A percentile compares a stretch with the other conserved stretches of the same genome.
Evolutionary conservation across 495 filamentous ascomycete species (phyloP).

Genomic region (Letharia columbiana): DNA sequence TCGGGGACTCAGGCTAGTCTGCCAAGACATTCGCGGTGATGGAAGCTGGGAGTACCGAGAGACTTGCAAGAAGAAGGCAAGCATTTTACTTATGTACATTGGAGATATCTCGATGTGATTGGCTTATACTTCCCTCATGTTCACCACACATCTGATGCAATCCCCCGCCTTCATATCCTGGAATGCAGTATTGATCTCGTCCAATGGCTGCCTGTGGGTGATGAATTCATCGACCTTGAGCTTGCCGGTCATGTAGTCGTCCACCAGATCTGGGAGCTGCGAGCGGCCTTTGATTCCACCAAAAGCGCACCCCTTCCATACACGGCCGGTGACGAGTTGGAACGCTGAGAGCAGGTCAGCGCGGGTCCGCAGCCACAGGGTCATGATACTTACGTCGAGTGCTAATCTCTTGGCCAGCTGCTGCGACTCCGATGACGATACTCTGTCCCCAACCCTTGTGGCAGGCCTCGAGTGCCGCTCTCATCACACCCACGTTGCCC

Average conservation of each 20-base stretch:
- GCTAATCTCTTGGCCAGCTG: conserved; percentile 92
- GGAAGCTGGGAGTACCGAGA: background rate
- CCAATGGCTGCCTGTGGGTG: conserved; percentile 79
- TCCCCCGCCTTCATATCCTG: conserved; percentile 91
- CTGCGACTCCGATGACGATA: conserved; percentile 95
- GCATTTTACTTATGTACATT: background rate
- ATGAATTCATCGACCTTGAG: conserved; percentile 99
- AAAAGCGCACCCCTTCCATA: conserved; percentile 97
- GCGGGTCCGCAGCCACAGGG: conserved; percentile 18
- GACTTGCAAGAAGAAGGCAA: background rate
- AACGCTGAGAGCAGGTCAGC: conserved; percentile 55
- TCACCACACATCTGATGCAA: conserved; percentile 79
- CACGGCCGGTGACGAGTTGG: conserved; percentile 94
- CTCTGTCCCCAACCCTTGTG: conserved; percentile 99
- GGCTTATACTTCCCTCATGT: conserved; percentile 30
- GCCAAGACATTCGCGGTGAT: background rate
- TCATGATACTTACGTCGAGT: conserved; percentile 67
- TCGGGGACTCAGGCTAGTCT: no score
- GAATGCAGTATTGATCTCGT: conserved; percentile 81
- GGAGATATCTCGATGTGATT: background rate
- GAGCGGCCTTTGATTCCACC: conserved; percentile 95
- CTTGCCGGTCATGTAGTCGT: conserved; percentile 79
- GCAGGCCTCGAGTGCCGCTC: conserved; percentile 90
- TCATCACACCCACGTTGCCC: conserved; percentile 93
- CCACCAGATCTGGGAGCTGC: conserved; percentile 80